These are phyloP conservation scores for Aechmea fasciata DNA, from an alignment of 176 grass and related monocot species.

Conservation along the genomic window DNA sequence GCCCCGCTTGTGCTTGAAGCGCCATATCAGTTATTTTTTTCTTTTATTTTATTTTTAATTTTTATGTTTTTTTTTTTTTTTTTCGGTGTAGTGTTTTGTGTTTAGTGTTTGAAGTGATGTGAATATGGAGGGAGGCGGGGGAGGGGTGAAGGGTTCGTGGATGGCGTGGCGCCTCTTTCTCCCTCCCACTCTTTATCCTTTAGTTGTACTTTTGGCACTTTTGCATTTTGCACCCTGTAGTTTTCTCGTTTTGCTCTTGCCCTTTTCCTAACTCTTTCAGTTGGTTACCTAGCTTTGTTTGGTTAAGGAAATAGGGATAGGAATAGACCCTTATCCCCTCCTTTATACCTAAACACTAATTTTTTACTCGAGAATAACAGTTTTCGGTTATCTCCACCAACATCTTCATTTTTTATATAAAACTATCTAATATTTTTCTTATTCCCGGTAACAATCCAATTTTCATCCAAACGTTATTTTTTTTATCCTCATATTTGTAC, in stretches of 20 bases:
- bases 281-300: no score
- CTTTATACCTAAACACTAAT: no score
- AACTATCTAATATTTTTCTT: no score
- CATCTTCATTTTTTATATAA: no score
- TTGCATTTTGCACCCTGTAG: not conserved
- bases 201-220: not conserved
- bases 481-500: no score
- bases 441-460: no score
- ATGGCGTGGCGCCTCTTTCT: constrained; percentile 44
- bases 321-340: no score
- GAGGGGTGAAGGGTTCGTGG: constrained; percentile 12
- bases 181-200: constrained; percentile 63
- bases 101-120: constrained; percentile 3
- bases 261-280: no score
- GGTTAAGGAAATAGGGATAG: no score
- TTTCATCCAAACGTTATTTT: no score
- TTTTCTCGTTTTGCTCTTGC: not conserved
- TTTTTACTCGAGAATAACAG: no score
- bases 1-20: constrained; percentile 34
- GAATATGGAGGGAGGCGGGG: not conserved
- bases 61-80: not conserved
- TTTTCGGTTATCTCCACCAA: no score
- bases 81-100: not conserved
- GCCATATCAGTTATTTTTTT: constrained; percentile 28
- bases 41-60: not conserved